phyloP scores from a whole-genome alignment of 106 monocot species.

The Dioscorea alata region DNA sequence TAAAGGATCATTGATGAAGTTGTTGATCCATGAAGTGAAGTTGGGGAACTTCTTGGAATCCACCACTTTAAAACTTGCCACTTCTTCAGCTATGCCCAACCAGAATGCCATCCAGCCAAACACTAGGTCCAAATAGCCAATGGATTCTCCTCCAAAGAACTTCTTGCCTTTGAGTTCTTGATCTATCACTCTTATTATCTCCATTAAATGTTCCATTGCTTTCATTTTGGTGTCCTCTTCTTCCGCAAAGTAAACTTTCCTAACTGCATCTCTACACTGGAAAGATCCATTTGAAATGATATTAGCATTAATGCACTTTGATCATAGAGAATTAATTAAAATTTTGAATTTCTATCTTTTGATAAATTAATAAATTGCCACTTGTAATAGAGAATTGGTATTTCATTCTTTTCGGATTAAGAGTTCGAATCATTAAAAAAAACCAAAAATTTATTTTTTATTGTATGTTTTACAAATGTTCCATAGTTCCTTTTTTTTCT shows the following conservation, averaged over 20 bases:
- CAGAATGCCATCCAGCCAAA: constrained; percentile 19
- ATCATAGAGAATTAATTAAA: too few relatives aligned
- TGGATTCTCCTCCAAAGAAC: constrained; percentile 35
- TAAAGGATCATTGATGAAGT: background rate
- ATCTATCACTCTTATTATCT: constrained; percentile 7
- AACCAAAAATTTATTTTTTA: too few relatives aligned
- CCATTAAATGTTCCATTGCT: background rate
- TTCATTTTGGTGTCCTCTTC: constrained; percentile 9
- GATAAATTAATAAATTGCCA: too few relatives aligned
- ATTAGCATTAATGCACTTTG: too few relatives aligned
- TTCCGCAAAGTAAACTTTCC: background rate
- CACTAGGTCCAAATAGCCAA: constrained; percentile 24
- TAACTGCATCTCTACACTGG: constrained; percentile 8
- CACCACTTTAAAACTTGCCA: background rate
- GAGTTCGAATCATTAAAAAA: too few relatives aligned
- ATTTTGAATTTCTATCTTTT: too few relatives aligned
- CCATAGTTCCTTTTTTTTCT: too few relatives aligned
- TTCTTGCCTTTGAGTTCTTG: constrained; percentile 18
- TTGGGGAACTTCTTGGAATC: constrained; percentile 7
- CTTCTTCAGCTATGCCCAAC: constrained; percentile 10
- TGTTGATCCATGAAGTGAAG: constrained; percentile 15
- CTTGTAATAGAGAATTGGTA: too few relatives aligned
- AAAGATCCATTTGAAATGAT: background rate
- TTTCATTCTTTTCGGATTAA: too few relatives aligned
- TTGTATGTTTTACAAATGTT: too few relatives aligned